Evolutionary conservation across 257 asterid genomes (phyloP).

Genomic region (Nicotiana benthamiana): DNA sequence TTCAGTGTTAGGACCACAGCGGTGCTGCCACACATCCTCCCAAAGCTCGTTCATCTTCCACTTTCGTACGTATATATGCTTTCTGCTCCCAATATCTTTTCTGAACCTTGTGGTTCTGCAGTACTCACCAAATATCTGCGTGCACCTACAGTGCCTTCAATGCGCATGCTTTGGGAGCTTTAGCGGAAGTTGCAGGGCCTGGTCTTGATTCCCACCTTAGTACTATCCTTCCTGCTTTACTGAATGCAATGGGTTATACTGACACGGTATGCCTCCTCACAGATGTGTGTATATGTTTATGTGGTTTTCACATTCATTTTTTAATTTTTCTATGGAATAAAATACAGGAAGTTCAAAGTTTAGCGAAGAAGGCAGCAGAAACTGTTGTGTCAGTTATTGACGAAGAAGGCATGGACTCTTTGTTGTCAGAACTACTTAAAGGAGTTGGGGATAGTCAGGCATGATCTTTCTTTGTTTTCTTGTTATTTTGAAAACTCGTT

Average conservation of each 20-base stretch:
- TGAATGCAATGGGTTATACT: constrained; percentile 66
- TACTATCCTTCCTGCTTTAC: constrained; percentile 82
- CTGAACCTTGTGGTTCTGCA: background rate
- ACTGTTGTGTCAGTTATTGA: constrained; percentile 90
- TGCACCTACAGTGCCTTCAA: constrained; percentile 68
- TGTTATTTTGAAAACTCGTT: background rate
- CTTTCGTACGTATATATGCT: constrained; percentile 56
- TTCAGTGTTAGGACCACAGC: constrained; percentile 93
- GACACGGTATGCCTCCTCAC: constrained; percentile 44
- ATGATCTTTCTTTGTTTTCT: constrained; percentile 20
- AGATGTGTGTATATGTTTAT: background rate
- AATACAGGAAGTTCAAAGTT: constrained; percentile 48
- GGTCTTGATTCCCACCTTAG: constrained; percentile 90
- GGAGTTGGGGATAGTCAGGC: constrained; percentile 85
- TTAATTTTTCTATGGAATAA: background rate
- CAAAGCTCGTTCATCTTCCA: constrained; percentile 93
- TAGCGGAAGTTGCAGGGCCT: constrained; percentile 97
- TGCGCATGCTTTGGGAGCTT: constrained; percentile 99
- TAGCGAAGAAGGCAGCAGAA: constrained; percentile 91
- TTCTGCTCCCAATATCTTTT: constrained; percentile 10
- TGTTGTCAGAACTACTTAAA: constrained; percentile 82
- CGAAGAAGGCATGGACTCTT: constrained; percentile 79
- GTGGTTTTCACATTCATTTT: background rate
- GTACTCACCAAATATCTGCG: constrained; percentile 13
- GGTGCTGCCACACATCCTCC: constrained; percentile 97